phyloP scores from a whole-genome alignment of 2,329 filamentous ascomycete species.

The Ascochyta clinopodiicola region DNA sequence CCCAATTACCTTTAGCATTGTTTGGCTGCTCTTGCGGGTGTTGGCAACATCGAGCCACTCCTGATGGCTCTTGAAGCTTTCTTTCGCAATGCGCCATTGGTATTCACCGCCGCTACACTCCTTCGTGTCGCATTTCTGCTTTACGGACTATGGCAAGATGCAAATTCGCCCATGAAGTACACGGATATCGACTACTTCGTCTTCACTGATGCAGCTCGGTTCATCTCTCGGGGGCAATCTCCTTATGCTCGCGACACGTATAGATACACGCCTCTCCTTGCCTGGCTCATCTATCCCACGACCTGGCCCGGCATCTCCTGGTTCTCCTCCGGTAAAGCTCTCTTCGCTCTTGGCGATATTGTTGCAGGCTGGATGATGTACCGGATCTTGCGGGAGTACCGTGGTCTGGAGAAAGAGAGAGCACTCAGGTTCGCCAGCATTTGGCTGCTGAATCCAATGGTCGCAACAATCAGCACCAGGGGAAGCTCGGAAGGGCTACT shows the following conservation, averaged over 20 bases:
- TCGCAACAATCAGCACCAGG: conserved; percentile 92
- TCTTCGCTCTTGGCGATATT: conserved; percentile 86
- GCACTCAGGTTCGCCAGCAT: conserved; percentile 82
- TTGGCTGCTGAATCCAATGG: conserved; percentile 98
- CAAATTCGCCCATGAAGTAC: conserved; percentile 91
- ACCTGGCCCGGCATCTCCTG: conserved; percentile 63
- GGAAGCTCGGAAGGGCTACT: conserved; percentile 92
- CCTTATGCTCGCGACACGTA: conserved; percentile 94
- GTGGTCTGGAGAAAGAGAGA: conserved; percentile 42
- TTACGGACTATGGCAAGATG: conserved; percentile 93
- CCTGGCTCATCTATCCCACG: conserved; percentile 88
- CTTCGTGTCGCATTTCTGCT: conserved; percentile 77
- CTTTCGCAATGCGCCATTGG: conserved; percentile 42
- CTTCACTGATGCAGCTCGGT: conserved; percentile 93
- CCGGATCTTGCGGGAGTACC: conserved; percentile 56
- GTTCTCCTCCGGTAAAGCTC: conserved; percentile 84
- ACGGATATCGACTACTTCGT: conserved; percentile 99
- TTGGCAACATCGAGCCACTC: neutral
- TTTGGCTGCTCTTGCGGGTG: neutral
- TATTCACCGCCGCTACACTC: conserved; percentile 58
- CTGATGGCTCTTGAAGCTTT: conserved; percentile 40
- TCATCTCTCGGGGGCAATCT: conserved; percentile 69
- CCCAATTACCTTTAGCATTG: neutral
- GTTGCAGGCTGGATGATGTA: conserved; percentile 81
- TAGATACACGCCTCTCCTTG: conserved; percentile 91